Conservation (phyloP, 306 rosid species). For the Sphenostylis stenocarpa region DNA sequence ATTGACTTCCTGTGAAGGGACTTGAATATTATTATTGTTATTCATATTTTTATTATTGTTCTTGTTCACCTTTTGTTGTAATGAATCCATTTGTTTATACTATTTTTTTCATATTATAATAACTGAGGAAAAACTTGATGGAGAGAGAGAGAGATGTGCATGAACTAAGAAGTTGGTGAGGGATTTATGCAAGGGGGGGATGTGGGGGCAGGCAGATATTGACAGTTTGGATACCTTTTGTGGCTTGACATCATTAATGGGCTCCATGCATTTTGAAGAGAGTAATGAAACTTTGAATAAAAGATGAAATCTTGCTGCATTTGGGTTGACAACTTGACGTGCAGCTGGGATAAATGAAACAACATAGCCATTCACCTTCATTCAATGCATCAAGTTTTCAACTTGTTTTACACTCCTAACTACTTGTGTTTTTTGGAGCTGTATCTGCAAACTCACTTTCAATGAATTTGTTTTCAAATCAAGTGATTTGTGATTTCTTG, state of each 20-base stretch:
- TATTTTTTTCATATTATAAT: background rate
- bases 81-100: background rate
- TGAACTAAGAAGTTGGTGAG: slow-evolving; percentile 29
- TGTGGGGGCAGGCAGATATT: slow-evolving; percentile 40
- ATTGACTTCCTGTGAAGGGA: slow-evolving; percentile 79
- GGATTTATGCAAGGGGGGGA: slow-evolving; percentile 23
- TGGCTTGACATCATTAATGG: slow-evolving; percentile 50
- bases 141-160: background rate
- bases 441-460: background rate
- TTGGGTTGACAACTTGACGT: slow-evolving; percentile 43
- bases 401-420: background rate
- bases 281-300: slow-evolving; percentile 30
- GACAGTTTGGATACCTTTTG: slow-evolving; percentile 44
- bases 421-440: background rate
- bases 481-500: background rate
- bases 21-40: slow-evolving; percentile 36
- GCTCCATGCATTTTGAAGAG: slow-evolving; percentile 41
- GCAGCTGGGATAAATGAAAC: slow-evolving; percentile 27
- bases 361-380: slow-evolving; percentile 33
- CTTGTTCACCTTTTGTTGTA: slow-evolving; percentile 13
- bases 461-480: no score
- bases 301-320: slow-evolving; percentile 39
- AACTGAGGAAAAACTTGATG: background rate
- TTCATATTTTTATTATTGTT: slow-evolving; percentile 8
- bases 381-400: slow-evolving; percentile 37